Evolutionary conservation across 2,329 filamentous ascomycete species (phyloP).

Genomic region (Trichoderma brevicompactum): DNA sequence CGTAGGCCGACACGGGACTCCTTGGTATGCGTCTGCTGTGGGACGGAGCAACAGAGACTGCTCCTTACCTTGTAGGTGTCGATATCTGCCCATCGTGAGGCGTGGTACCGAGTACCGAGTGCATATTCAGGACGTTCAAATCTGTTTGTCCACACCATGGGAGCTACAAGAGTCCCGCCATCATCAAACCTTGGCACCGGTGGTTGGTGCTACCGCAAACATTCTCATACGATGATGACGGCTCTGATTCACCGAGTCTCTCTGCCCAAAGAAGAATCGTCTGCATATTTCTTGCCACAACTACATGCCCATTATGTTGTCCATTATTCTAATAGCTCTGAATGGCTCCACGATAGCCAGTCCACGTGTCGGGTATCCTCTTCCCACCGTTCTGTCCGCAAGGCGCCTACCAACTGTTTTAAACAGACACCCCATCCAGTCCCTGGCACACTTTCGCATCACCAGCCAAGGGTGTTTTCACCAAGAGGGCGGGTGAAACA

Average conservation of each 20-base stretch:
- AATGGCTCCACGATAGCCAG: constrained; percentile 13
- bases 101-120: too few relatives aligned
- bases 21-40: constrained; percentile 10
- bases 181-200: not conserved
- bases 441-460: not conserved
- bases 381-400: constrained; percentile 2
- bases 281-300: not conserved
- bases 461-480: not conserved
- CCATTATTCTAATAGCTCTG: not conserved
- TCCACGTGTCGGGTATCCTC: constrained; percentile 16
- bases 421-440: not conserved
- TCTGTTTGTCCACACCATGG: not conserved
- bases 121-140: not conserved
- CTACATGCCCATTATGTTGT: not conserved
- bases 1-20: constrained; percentile 25
- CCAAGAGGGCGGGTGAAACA: not conserved
- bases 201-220: not conserved
- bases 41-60: not conserved
- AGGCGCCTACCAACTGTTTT: constrained; percentile 7
- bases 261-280: constrained; percentile 1
- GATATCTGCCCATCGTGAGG: not conserved
- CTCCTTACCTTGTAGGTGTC: not conserved
- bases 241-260: constrained; percentile 14
- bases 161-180: not conserved
- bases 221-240: not conserved